phyloP scores from a whole-genome alignment of 2,329 filamentous ascomycete genomes.

The Exophiala spinifera region DNA sequence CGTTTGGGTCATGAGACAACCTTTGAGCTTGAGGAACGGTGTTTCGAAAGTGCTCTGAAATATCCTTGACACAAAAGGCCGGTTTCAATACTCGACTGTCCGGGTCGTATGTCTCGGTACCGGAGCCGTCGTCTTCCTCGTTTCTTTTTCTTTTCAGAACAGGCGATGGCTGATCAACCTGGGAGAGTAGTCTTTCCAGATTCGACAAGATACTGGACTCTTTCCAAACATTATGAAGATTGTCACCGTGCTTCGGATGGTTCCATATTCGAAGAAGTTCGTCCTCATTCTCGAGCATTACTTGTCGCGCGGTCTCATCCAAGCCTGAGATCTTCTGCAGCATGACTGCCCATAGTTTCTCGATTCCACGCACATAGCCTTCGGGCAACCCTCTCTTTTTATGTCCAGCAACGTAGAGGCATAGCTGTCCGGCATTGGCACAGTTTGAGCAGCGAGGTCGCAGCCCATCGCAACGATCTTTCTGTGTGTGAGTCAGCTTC shows the following conservation, averaged over 20 bases:
- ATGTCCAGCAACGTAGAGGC: conserved; percentile 43
- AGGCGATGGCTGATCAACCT: conserved; percentile 30
- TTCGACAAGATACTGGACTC: conserved; percentile 39
- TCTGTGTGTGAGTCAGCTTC: conserved; percentile 2
- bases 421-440: conserved; percentile 38
- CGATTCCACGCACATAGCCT: conserved; percentile 46
- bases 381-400: conserved; percentile 47
- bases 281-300: conserved; percentile 36
- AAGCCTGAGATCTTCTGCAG: conserved; percentile 45
- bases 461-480: conserved; percentile 43
- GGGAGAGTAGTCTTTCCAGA: conserved; percentile 42
- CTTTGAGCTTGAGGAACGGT: neutral
- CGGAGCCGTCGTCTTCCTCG: conserved; percentile 5
- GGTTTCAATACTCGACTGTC: neutral
- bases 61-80: conserved; percentile 9
- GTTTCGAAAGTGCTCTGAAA: neutral
- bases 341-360: conserved; percentile 46
- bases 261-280: conserved; percentile 40
- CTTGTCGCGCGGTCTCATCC: conserved; percentile 40
- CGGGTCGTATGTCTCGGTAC: conserved; percentile 23
- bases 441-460: conserved; percentile 45
- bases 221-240: conserved; percentile 45
- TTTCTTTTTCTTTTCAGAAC: conserved; percentile 38
- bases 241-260: conserved; percentile 41
- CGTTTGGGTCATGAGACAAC: neutral